Percentiles rank a stretch among this genome's conserved stretches.
These are phyloP conservation scores for Phaeoacremonium minimum DNA, from an alignment of 2,329 filamentous ascomycete genomes.

Conservation along the genomic window DNA sequence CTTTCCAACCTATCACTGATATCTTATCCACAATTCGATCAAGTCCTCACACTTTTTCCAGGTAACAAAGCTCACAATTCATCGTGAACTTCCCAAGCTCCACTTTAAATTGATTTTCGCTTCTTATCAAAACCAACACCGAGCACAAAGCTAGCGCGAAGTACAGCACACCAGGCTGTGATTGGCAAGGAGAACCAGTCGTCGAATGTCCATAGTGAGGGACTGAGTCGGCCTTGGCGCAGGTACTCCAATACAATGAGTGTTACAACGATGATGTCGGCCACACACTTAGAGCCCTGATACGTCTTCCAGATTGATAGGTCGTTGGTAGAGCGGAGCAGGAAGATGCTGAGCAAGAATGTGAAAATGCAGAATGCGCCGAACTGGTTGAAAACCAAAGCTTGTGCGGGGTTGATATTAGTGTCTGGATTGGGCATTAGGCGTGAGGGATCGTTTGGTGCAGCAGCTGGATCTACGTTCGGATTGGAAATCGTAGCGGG, in stretches of 20 bases:
- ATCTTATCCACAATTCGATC: too few species aligned
- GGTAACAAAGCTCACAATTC: too few species aligned
- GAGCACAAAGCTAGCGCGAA: not conserved
- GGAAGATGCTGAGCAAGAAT: not conserved
- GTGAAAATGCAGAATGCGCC: not conserved
- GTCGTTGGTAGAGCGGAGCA: not conserved
- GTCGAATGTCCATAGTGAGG: not conserved
- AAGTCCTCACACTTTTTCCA: too few species aligned
- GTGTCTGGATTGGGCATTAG: not conserved
- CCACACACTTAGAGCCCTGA: not conserved
- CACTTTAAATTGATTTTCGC: not conserved
- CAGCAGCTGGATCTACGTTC: too few species aligned
- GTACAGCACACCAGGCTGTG: not conserved
- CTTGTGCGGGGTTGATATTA: not conserved
- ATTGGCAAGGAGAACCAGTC: not conserved
- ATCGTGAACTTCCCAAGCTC: too few species aligned
- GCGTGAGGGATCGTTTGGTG: not conserved
- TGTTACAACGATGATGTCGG: not conserved
- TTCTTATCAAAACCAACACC: not conserved
- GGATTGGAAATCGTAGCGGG: not conserved
- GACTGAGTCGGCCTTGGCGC: not conserved
- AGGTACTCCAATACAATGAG: not conserved
- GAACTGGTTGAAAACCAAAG: constrained; percentile 1
- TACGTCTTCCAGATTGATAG: not conserved
- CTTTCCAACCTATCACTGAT: too few species aligned